These are phyloP conservation scores for Yamadazyma blattariae DNA, from an alignment of 1,139 yeast species.

Conservation along the genomic window DNA sequence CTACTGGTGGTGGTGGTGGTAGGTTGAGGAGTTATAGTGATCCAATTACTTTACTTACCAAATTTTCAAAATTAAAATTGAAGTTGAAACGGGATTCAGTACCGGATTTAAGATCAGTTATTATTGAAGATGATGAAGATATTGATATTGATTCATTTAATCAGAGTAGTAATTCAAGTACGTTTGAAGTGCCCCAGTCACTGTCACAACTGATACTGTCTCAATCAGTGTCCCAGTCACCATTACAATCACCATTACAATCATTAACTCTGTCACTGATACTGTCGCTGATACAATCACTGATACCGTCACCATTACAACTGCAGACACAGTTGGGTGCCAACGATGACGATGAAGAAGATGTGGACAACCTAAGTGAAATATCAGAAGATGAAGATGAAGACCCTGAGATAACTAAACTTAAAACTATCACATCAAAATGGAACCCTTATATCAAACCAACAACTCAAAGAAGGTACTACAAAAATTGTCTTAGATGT, in stretches of 20 bases:
- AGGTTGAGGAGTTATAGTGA: slow-evolving; percentile 18
- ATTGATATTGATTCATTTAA: slow-evolving; percentile 5
- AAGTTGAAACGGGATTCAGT: slow-evolving; percentile 10
- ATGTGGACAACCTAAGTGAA: slow-evolving; percentile 29
- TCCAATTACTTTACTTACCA: slow-evolving; percentile 12
- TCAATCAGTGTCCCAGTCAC: too few species aligned
- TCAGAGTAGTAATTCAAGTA: neutral
- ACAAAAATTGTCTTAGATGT: slow-evolving; percentile 56
- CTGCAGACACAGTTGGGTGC: too few species aligned
- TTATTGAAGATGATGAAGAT: slow-evolving; percentile 4
- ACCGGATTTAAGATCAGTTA: slow-evolving; percentile 6
- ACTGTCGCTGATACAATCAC: too few species aligned
- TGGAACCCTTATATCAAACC: slow-evolving; percentile 49
- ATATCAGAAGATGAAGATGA: slow-evolving; percentile 33
- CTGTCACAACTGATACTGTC: too few species aligned
- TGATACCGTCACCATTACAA: too few species aligned
- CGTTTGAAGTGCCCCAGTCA: too few species aligned
- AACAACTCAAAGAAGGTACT: slow-evolving; percentile 41
- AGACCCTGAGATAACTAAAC: slow-evolving; percentile 17
- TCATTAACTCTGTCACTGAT: too few species aligned
- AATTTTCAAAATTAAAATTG: slow-evolving; percentile 12
- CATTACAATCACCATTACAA: too few species aligned
- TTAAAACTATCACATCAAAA: slow-evolving; percentile 21
- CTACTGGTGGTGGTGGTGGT: neutral
- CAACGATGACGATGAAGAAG: slow-evolving; percentile 27